Percentiles rank a stretch among this genome's conserved stretches.
Evolutionary conservation across 768 basidiomycete genomes (phyloP).

Genomic region (Neoboletus brunneissimus): DNA sequence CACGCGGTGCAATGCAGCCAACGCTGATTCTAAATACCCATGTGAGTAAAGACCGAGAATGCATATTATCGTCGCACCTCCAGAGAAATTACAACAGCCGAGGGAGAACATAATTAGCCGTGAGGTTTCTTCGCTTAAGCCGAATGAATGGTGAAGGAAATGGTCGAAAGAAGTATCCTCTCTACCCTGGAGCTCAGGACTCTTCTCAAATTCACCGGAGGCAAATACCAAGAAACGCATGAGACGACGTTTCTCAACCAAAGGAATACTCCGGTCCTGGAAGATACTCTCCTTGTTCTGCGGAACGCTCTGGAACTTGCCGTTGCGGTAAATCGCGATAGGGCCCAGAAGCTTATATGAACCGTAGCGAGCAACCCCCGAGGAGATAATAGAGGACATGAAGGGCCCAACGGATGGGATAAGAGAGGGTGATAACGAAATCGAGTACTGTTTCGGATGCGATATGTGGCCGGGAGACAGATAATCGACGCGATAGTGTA

Average conservation of each 20-base stretch:
- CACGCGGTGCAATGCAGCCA: constrained; percentile 65
- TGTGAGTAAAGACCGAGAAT: constrained; percentile 3
- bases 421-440: constrained; percentile 81
- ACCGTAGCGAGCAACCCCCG: constrained; percentile 89
- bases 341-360: constrained; percentile 81
- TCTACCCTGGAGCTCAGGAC: constrained; percentile 55
- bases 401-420: constrained; percentile 77
- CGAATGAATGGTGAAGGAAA: constrained; percentile 65
- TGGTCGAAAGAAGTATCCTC: constrained; percentile 54
- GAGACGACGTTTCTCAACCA: constrained; percentile 83
- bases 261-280: constrained; percentile 70
- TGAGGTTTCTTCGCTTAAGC: constrained; percentile 54
- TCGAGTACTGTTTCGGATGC: constrained; percentile 72
- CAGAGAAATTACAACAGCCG: constrained; percentile 59
- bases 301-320: constrained; percentile 63
- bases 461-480: constrained; percentile 43
- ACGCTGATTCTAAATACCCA: constrained; percentile 54
- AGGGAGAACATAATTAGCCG: constrained; percentile 73
- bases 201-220: constrained; percentile 67
- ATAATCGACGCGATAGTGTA: constrained; percentile 34
- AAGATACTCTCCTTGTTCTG: constrained; percentile 92
- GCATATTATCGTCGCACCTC: constrained; percentile 43
- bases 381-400: constrained; percentile 74
- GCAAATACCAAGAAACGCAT: constrained; percentile 92
- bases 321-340: constrained; percentile 56